These are phyloP conservation scores for Tulasnella calospora DNA, from an alignment of 768 basidiomycete species.

Conservation along the genomic window DNA sequence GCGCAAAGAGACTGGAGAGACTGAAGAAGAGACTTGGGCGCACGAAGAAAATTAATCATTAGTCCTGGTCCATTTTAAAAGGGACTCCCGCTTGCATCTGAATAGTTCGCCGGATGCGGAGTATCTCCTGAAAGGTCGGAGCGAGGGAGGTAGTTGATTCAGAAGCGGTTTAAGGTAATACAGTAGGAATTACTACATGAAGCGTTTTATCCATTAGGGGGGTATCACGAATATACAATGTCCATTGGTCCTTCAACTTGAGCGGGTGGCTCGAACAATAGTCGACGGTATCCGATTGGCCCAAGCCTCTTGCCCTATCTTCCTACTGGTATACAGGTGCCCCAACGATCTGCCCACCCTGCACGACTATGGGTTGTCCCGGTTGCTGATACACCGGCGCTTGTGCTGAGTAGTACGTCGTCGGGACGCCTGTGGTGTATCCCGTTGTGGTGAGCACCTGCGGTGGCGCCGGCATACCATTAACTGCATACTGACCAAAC, in stretches of 20 bases:
- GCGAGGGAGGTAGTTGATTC: background rate
- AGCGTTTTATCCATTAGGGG: background rate
- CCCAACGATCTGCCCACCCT: background rate
- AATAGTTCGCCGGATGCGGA: too few relatives aligned
- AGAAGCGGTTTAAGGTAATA: background rate
- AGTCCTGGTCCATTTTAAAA: background rate
- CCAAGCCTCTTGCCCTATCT: background rate
- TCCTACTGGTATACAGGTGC: background rate
- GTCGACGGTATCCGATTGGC: background rate
- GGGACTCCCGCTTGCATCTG: too few relatives aligned
- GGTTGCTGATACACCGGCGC: background rate
- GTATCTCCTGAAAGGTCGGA: background rate
- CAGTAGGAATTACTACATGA: background rate
- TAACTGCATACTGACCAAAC: background rate
- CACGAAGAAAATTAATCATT: conserved; percentile 65
- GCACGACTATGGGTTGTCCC: background rate
- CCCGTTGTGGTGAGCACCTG: conserved; percentile 2
- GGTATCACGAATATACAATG: background rate
- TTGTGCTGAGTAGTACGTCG: background rate
- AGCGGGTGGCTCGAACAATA: too few relatives aligned
- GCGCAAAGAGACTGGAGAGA: conserved; percentile 69
- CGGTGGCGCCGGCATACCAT: background rate
- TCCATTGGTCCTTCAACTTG: background rate
- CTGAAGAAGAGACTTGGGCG: conserved; percentile 67
- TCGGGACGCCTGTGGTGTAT: background rate